These are phyloP conservation scores for Apostasia shenzhenica DNA, from an alignment of 106 monocot genomes.

Conservation along the genomic window DNA sequence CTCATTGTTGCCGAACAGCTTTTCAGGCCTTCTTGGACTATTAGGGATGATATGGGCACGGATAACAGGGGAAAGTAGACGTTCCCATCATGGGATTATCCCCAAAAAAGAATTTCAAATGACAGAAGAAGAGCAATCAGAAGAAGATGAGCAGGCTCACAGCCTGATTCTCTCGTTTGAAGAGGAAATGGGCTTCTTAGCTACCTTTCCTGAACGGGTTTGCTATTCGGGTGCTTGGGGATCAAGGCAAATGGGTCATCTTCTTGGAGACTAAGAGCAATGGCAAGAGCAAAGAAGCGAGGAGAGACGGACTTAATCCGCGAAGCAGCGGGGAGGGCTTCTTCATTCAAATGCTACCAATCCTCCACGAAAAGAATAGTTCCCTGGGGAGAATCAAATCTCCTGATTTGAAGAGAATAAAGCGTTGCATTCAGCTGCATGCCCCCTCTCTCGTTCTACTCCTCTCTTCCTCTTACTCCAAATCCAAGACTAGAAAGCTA, in stretches of 20 bases:
- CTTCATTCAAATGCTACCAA: neutral
- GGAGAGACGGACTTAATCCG: neutral
- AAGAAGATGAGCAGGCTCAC: neutral
- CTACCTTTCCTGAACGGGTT: neutral
- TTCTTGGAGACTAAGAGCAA: conserved; percentile 1
- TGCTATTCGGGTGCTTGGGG: no score
- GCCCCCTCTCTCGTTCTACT: neutral
- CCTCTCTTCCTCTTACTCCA: conserved; percentile 4
- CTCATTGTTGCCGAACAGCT: conserved; percentile 49
- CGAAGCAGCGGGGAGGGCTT: neutral
- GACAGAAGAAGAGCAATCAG: neutral
- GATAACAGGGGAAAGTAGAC: no score
- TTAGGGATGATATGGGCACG: neutral
- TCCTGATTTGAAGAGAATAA: conserved; percentile 13
- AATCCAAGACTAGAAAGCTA: conserved; percentile 1
- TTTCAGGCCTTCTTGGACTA: neutral
- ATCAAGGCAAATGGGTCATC: neutral
- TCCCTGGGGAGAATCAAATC: neutral
- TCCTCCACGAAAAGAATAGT: neutral
- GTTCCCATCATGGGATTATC: no score
- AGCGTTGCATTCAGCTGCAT: conserved; percentile 1
- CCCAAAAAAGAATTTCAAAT: neutral
- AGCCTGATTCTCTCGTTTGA: neutral
- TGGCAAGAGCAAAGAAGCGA: neutral
- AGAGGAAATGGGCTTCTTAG: neutral